Base-by-base conservation (phyloP, 1,284 basidiomycete species). In the Garcileccinum viscosum region DNA sequence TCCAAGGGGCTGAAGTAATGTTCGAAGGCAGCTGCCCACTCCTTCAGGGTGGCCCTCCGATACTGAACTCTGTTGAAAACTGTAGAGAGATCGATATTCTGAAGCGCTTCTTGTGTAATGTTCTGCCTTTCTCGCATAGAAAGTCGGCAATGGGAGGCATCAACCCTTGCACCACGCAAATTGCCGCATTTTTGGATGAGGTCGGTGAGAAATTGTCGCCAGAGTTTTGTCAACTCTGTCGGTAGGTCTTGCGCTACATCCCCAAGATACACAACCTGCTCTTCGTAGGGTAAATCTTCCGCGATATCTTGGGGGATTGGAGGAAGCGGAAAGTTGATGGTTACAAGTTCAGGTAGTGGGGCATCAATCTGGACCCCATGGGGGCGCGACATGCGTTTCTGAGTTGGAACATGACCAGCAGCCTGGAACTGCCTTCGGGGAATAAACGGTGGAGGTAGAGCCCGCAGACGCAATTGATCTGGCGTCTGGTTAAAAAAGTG, bases 181-280 rank as follows among this genome's bases (percentile, higher is more conserved):
- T 69, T 69, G 1, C 67, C 59, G 35, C 68, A 69, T 64, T 69
- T 69, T 59, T 69, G 67, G 1, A 69, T 1, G 1, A 69, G 3
- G 2, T 69, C 68, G 0, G 59, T 47, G 3, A 69, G 63, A 5
- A 69, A 69, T 58, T 69, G 68, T 19, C 7, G 12, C 68, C 67
- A 69, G 2, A 69, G 59, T 0, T 8, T 27, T 2, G 67, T 69
- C 40, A 69, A 19, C 11, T 62, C 19, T 14, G 7, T 6, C 2
- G 63, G 59, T 3, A 69, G 8, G 32, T 69, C 7, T 11, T 69
- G 22, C 3, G 38, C 67, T 24, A 63, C 7, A 1, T 65, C 67
- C 4, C 37, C 63, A 6, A 42, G 4, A 42, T 62, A 59, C 30
- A 42, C 33, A 19, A 70, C 42, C 22, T 32, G 40, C 6, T 70